Conservation (phyloP, 352 stramenopile species). For the Pythium rhizo-oryzae region DNA sequence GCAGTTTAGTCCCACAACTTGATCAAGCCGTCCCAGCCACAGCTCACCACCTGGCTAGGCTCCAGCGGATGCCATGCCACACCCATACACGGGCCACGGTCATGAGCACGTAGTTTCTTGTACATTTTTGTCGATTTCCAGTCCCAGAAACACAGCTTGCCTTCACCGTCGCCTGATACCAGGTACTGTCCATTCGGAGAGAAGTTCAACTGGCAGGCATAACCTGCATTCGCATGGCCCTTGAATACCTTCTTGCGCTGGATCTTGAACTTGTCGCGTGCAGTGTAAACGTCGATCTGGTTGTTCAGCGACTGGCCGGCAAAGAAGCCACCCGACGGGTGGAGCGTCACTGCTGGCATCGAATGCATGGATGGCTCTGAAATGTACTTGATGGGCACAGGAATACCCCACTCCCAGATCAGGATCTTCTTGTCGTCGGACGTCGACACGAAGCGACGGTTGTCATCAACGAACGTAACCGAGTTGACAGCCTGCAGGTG, state of each 20-base stretch:
- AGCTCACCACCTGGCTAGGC: conserved; percentile 95
- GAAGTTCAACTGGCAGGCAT: conserved; percentile 96
- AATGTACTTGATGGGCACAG: conserved; percentile 99
- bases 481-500: conserved; percentile 98
- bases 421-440: conserved; percentile 99
- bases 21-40: conserved; percentile 99
- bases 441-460: conserved; percentile 93
- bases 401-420: conserved; percentile 97
- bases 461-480: conserved; percentile 98
- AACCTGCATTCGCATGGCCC: conserved; percentile 94
- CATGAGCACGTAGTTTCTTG: conserved; percentile 90
- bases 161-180: conserved; percentile 96
- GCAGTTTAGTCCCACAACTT: conserved; percentile 97
- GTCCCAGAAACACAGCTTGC: conserved; percentile 99
- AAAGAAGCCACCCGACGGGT: conserved; percentile 93
- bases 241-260: conserved; percentile 94
- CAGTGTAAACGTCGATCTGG: conserved; percentile 97
- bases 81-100: conserved; percentile 95
- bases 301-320: conserved; percentile 98
- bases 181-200: conserved; percentile 95
- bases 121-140: conserved; percentile 96
- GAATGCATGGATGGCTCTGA: conserved; percentile 98
- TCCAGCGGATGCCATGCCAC: conserved; percentile 98
- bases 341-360: conserved; percentile 96
- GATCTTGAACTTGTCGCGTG: conserved; percentile 94